phyloP scores from a whole-genome alignment of 2,329 filamentous ascomycete genomes.

The Pseudocercospora fuligena region DNA sequence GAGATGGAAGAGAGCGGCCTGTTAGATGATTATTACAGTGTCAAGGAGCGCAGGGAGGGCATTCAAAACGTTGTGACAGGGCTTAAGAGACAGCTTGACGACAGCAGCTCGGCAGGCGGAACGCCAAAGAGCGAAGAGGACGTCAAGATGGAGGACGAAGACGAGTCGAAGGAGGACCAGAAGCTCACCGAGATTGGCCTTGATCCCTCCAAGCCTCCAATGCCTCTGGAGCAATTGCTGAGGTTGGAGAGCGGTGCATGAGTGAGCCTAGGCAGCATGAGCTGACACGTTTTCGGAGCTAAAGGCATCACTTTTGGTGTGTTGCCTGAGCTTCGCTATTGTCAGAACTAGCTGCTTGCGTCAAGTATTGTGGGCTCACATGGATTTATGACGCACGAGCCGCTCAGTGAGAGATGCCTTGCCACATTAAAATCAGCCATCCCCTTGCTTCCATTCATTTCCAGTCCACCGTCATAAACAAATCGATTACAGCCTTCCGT shows the following conservation, averaged over 20 bases:
- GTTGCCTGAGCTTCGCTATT: neutral
- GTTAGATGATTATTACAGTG: slow-evolving; percentile 66
- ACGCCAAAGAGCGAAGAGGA: slow-evolving; percentile 32
- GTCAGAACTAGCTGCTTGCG: neutral
- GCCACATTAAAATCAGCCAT: neutral
- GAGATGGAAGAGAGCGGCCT: slow-evolving; percentile 36
- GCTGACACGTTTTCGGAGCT: neutral
- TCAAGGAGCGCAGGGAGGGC: slow-evolving; percentile 70
- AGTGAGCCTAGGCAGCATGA: slow-evolving; percentile 12
- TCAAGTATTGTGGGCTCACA: neutral
- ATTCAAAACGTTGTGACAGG: slow-evolving; percentile 75
- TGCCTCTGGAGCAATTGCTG: slow-evolving; percentile 38
- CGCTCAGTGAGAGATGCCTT: neutral
- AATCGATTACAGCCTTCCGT: neutral
- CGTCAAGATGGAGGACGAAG: slow-evolving; percentile 33
- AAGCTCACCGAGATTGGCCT: slow-evolving; percentile 14
- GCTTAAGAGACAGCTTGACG: slow-evolving; percentile 62
- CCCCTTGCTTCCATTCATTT: neutral
- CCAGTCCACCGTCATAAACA: neutral
- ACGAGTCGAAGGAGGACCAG: slow-evolving; percentile 5
- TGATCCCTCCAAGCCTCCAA: slow-evolving; percentile 27
- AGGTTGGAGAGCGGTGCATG: slow-evolving; percentile 26
- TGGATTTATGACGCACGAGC: neutral
- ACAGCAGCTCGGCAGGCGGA: slow-evolving; percentile 53
- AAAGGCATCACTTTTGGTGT: neutral